These are phyloP conservation scores for Plasmodium adleri DNA, from an alignment of 169 alveolate species.

Conservation along the genomic window DNA sequence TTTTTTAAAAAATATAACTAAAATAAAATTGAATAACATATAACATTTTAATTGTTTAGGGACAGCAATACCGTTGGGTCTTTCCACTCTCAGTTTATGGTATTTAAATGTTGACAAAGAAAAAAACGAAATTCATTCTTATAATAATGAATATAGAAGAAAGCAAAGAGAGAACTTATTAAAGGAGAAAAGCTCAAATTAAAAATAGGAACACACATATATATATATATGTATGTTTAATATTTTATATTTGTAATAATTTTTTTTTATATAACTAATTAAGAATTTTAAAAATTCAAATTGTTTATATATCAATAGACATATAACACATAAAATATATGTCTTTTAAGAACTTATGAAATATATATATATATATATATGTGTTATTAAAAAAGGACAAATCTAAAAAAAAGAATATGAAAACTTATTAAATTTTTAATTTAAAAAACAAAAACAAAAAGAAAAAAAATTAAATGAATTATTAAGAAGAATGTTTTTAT, in stretches of 20 bases:
- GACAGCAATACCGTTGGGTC: conserved; percentile 52
- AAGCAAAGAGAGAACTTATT: conserved; percentile 42
- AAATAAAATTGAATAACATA: not conserved
- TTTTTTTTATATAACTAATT: not conserved
- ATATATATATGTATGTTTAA: too few relatives aligned
- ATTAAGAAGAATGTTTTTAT: too few relatives aligned
- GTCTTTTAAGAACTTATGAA: too few relatives aligned
- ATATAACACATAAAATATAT: too few relatives aligned
- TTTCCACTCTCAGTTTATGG: conserved; percentile 44
- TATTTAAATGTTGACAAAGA: conserved; percentile 62
- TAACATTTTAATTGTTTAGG: conserved; percentile 17
- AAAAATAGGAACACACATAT: not conserved
- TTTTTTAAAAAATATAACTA: conserved; percentile 1
- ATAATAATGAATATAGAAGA: conserved; percentile 68
- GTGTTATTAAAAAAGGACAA: too few relatives aligned
- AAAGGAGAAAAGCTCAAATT: not conserved
- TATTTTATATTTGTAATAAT: not conserved
- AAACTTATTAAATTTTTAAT: too few relatives aligned
- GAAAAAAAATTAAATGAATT: too few relatives aligned
- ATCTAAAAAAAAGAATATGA: too few relatives aligned
- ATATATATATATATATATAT: too few relatives aligned
- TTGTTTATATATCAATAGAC: not conserved
- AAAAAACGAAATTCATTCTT: conserved; percentile 31
- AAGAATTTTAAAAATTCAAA: not conserved
- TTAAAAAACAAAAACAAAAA: too few relatives aligned